Percentiles rank a stretch among this genome's conserved stretches.
Evolutionary conservation across 2,329 filamentous ascomycete genomes (phyloP).

Genomic region (Penicillium sclerotiorum): DNA sequence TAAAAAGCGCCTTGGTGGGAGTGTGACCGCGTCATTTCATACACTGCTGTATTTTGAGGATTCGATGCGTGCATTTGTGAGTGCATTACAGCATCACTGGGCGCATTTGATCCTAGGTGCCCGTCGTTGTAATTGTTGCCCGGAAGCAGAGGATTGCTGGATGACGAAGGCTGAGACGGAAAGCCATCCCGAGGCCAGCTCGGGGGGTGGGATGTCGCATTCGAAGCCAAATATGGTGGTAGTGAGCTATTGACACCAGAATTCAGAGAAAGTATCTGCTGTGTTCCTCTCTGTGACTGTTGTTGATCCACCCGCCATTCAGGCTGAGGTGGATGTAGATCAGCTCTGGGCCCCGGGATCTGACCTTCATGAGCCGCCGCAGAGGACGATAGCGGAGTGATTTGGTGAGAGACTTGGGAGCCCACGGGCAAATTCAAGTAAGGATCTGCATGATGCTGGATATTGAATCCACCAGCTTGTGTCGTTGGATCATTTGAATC

Average conservation of each 20-base stretch:
- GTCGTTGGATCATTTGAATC: neutral
- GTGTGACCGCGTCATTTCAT: slow-evolving; percentile 11
- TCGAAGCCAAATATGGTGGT: slow-evolving; percentile 11
- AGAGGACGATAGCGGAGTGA: neutral
- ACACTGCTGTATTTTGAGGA: neutral
- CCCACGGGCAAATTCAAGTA: neutral
- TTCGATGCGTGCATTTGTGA: neutral
- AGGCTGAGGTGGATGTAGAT: slow-evolving; percentile 10
- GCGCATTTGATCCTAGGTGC: neutral
- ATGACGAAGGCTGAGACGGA: slow-evolving; percentile 1
- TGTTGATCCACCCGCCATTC: slow-evolving; percentile 19
- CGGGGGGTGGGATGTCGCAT: slow-evolving; percentile 2
- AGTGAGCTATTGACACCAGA: slow-evolving; percentile 1
- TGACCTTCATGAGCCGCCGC: neutral
- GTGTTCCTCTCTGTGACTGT: neutral
- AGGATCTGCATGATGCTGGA: slow-evolving; percentile 4
- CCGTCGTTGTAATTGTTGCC: neutral
- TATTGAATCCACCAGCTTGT: slow-evolving; percentile 5
- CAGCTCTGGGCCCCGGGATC: neutral
- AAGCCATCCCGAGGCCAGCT: slow-evolving; percentile 7
- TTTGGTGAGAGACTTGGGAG: slow-evolving; percentile 4
- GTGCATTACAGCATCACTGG: too few relatives aligned
- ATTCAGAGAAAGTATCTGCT: neutral
- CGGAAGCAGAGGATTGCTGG: slow-evolving; percentile 1
- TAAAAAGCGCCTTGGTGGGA: slow-evolving; percentile 12